Base-by-base conservation (phyloP, 495 filamentous ascomycete species). In the Peziza echinospora region DNA sequence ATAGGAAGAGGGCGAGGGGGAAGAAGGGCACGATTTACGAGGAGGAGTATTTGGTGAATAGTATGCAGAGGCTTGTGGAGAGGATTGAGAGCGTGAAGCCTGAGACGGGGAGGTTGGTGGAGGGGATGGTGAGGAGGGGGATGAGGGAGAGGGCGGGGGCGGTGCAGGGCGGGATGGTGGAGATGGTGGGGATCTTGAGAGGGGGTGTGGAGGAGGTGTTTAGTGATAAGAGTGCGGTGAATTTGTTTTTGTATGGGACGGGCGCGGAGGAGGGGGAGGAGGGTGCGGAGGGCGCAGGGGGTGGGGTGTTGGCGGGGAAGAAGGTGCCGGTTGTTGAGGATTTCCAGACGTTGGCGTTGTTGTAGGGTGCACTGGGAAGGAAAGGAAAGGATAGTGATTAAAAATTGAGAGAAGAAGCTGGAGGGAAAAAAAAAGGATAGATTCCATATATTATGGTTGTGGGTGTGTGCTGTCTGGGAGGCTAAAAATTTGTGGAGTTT, bases 11-110 rank as follows among this genome's bases (percentile, higher is more conserved):
- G 5, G 89, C 89, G 0, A 70, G 82, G 22, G 89, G 89, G 11
- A 83, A 92, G 61, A 93, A 94, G 68, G 89, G 89, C 13, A 93
- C 78, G 37, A 79, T 97, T 4, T 97, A 96, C 59, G 89, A 97
- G 56, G 89, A 96, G 60, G 89, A 94, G 62, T 96, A 97, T 60
- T 69, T 97, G 9, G 76, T 93, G 40, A 87, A 82, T 55, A 83
- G 77, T 51, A 75, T 93, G 26, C 68, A 78, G n/a, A 66, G 89
- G 26, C 66, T 96, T 30, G 73, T 92, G 21, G 84, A 93, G 57
- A 68, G 86, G 17, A 73, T 93, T n/a, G 84, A 85, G 57, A 63
- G 64, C 7, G 66, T 77, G 1, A 65, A 71, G 16, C 63, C 66
- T 0, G 89, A 96, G 53, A 71, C 80, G 0, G 68, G 72, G 57